Evolutionary conservation across 768 basidiomycete genomes (phyloP).

Genomic region (Calvatia gigantea): DNA sequence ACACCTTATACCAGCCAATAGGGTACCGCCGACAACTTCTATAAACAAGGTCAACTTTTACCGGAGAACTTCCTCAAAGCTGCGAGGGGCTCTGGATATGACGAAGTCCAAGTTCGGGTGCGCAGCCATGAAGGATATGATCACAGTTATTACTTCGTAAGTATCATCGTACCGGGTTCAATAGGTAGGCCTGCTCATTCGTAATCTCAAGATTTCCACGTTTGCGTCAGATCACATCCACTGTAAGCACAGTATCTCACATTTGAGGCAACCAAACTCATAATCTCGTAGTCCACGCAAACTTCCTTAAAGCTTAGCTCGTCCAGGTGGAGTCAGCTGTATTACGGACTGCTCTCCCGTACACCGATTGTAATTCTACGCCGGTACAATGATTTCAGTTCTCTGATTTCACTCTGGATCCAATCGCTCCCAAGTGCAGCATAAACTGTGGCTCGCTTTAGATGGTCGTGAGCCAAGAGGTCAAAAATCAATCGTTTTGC

Average conservation of each 20-base stretch:
- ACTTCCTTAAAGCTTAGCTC: conserved; percentile 71
- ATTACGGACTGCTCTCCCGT: background rate
- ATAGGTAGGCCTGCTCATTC: background rate
- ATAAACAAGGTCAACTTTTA: conserved; percentile 81
- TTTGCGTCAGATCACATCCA: conserved; percentile 88
- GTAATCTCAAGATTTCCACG: conserved; percentile 67
- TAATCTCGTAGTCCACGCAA: conserved; percentile 68
- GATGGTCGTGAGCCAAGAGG: conserved; percentile 59
- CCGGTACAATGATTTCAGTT: conserved; percentile 59
- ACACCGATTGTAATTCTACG: conserved; percentile 38
- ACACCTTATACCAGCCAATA: conserved; percentile 22
- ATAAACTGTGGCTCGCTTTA: conserved; percentile 58
- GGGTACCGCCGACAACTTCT: conserved; percentile 83
- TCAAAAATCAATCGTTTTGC: conserved; percentile 56
- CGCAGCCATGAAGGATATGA: conserved; percentile 83
- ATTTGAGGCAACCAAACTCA: conserved; percentile 7
- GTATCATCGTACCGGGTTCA: conserved; percentile 14
- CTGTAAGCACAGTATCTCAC: conserved; percentile 47
- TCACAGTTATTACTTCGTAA: conserved; percentile 84
- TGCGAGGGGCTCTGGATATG: conserved; percentile 68
- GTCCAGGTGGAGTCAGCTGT: background rate
- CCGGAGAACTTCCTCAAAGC: conserved; percentile 87
- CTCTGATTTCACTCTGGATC: conserved; percentile 61
- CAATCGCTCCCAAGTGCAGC: conserved; percentile 60
- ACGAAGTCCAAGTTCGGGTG: conserved; percentile 73